Base-by-base conservation (phyloP, 495 filamentous ascomycete genomes). In the Aspergillus campestris region DNA sequence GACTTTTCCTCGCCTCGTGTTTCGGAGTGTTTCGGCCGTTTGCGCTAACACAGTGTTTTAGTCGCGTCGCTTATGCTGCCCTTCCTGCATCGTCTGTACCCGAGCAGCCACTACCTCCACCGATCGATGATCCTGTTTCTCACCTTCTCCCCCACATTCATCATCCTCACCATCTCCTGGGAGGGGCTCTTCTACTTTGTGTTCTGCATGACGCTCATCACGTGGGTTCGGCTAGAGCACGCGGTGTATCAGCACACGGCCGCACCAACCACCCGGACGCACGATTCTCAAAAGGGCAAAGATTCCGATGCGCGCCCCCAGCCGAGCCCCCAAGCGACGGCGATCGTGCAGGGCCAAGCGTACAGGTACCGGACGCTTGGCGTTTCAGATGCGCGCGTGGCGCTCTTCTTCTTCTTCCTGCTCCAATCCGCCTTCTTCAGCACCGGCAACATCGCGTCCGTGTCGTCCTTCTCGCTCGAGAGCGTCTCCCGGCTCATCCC, bases 111-210 rank as follows among this genome's bases (percentile, higher is more conserved):
- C 66, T 95, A 96, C 58, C 75, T 97, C 49, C 91, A 97, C 61
- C 80, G 90, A 30, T 72, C 97, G 11, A 72, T 91, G 57, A 77
- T 95, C 51, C 77, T 97, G 33, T 99, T 97, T 72, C 74, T 99
- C 34, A 87, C 90, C 9, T 97, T 94, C 58, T 83, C 89, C 0
- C 94, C 94, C 1, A 83, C 83, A 8, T 99, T 99, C 60, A 85
- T 99, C 59, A 86, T 97, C 53, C 83, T 99, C 48, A 95, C 89
- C 18, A 97, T 96, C 61, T 94, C 89, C 12, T 99, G 95, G 72
- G 94, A 99, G 62, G 92, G 94, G 0, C 72, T 99, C 3, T 99
- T 99, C 67, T 97, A 95, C 70, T 76, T 95, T 50, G 81, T 82
- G 13, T 97, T 96, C 65, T 89, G 81, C 57, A 70, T 84, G 36